Percentiles rank a stretch among this genome's conserved stretches.
Conservation (phyloP, 257 asterid species). For the Nicotiana benthamiana region DNA sequence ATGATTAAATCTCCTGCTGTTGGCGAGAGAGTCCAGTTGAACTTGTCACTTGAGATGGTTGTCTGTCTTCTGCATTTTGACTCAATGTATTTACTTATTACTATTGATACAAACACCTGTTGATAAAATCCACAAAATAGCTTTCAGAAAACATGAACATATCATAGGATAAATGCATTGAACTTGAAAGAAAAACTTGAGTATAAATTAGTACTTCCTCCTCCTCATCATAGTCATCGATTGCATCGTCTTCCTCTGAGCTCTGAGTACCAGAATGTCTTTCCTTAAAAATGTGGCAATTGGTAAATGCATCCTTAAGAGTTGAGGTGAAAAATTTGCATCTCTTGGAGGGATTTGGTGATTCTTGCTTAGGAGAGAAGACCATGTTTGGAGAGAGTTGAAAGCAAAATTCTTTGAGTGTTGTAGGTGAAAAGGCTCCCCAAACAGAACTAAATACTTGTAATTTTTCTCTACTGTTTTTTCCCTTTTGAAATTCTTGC, state of each 20-base stretch:
- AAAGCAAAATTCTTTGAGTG: conserved; percentile 12
- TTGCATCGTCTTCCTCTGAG: conserved; percentile 34
- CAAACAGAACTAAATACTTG: conserved; percentile 6
- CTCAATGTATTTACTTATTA: conserved; percentile 61
- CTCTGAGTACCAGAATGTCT: conserved; percentile 22
- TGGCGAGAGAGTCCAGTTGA: conserved; percentile 51
- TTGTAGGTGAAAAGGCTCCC: conserved; percentile 13
- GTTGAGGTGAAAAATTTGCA: conserved; percentile 48
- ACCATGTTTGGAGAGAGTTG: conserved; percentile 25
- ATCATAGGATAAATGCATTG: background rate
- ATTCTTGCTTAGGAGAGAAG: conserved; percentile 38
- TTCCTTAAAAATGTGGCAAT: conserved; percentile 36
- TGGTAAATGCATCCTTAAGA: conserved; percentile 42
- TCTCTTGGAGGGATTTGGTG: conserved; percentile 33
- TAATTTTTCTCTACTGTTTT: background rate
- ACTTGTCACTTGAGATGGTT: conserved; percentile 20
- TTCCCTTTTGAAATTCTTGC: background rate
- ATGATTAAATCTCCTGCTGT: conserved; percentile 21
- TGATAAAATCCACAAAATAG: background rate
- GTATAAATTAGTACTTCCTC: conserved; percentile 40
- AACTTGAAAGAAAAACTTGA: background rate
- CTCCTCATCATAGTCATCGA: conserved; percentile 41
- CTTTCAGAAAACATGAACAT: background rate
- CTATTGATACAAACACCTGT: conserved; percentile 68
- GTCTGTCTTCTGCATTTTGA: conserved; percentile 41